Evolutionary conservation across 225 moss, liverwort and hornwort genomes (phyloP).

Genomic region (Pseudoscleropodium purum): DNA sequence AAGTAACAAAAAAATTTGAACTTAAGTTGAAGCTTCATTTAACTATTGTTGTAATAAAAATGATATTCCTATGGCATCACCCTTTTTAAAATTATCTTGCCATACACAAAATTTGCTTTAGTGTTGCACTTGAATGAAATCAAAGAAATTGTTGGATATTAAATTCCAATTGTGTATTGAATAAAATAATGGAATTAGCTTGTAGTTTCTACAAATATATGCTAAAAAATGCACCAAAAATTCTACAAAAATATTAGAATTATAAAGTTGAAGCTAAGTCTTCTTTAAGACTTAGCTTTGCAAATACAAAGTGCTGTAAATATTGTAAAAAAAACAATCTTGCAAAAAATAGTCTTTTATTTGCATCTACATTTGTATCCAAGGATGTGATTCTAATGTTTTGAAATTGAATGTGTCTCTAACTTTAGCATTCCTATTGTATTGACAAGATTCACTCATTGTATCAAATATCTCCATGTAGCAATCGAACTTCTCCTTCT

Average conservation of each 20-base stretch:
- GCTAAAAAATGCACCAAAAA: neutral
- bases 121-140: neutral
- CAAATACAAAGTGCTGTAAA: neutral
- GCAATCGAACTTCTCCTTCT: neutral
- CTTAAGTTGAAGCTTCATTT: accelerated
- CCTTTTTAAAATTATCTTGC: accelerated
- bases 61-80: neutral
- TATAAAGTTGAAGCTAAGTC: neutral
- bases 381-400: neutral
- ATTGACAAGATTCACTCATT: neutral
- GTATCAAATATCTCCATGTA: neutral
- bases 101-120: neutral
- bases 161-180: too few species aligned
- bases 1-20: neutral
- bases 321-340: neutral
- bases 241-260: neutral
- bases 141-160: neutral
- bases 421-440: neutral
- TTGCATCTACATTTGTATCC: neutral
- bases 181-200: neutral
- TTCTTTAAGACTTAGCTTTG: neutral
- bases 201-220: neutral
- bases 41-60: neutral
- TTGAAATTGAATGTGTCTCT: neutral
- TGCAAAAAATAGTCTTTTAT: neutral